Base-by-base conservation (phyloP, 441 rosid genomes). In the Corymbia citriodora region DNA sequence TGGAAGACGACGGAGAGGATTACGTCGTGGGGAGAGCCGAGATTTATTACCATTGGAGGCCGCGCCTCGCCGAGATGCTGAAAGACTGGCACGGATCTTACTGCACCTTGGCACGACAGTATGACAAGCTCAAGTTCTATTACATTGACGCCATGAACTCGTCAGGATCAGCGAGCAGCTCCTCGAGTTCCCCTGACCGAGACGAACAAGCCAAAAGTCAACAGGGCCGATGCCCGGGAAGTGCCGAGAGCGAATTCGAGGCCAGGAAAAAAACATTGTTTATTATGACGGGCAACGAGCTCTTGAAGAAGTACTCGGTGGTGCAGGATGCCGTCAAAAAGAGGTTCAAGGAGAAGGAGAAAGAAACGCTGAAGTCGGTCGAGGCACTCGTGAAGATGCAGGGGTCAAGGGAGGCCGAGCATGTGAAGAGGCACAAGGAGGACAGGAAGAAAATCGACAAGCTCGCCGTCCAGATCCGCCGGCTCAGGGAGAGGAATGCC, bases 1-100 rank as follows among this genome's bases (percentile, higher is more conserved):
- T 92, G 21, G 89, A 94, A 87, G 94, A 94, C 3, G 95, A 94
- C 85, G 96, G 97, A 55, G 97, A 94, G 90, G 92, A 95, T 5
- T 94, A 21, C n/a, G 91, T 40, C 15, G 92, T 95, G 16, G 92
- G 92, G 93, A 94, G 95, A 87, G 97, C 94, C 7, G 97, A 96
- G 90, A 93, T 92, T 93, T 94, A 94, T 89, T 94, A 91, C 81
- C 91, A 93, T 29, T 93, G 92, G 91, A 93, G 97, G 89, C 97
- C 95, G 19, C 93, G 95, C 87, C 95, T 96, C 45, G 89, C 95
- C 17, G 70, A 81, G 52, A 92, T 93, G 88, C 92, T 95, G 31
- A 94, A 92, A 17, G 94, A 93, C 79, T 92, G 94, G 91, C 92
- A 93, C 87, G 57, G 91, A 45, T 93, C 96, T 63, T 94, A 94